Evolutionary conservation across 1,139 yeast genomes (phyloP).

Genomic region (Lodderomyces jiufengensis): DNA sequence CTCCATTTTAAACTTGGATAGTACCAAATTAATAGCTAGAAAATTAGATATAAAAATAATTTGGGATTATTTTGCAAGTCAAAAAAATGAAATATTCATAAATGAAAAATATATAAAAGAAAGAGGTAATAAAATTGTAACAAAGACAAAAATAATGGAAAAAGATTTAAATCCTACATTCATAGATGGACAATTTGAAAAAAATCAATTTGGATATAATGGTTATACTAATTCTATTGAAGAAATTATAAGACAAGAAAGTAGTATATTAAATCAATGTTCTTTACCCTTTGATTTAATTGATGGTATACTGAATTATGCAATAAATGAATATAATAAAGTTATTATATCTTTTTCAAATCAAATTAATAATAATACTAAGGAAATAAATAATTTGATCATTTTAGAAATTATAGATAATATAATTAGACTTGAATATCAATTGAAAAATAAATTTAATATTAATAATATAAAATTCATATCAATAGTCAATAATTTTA

Average conservation of each 20-base stretch:
- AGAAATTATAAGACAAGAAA: conserved; percentile 48
- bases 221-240: conserved; percentile 52
- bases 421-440: conserved; percentile 21
- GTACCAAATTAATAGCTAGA: conserved; percentile 7
- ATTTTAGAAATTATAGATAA: conserved; percentile 46
- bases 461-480: conserved; percentile 15
- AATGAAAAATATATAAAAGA: conserved; percentile 44
- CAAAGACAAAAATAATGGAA: conserved; percentile 35
- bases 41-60: conserved; percentile 23
- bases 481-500: conserved; percentile 17
- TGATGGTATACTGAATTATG: conserved; percentile 21
- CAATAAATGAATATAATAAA: conserved; percentile 21
- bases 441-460: conserved; percentile 12
- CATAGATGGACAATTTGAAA: conserved; percentile 49
- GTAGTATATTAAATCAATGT: conserved; percentile 32
- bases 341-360: conserved; percentile 4
- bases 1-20: conserved; percentile 12
- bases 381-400: conserved; percentile 35
- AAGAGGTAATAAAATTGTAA: conserved; percentile 44
- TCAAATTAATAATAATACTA: conserved; percentile 19
- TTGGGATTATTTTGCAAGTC: conserved; percentile 41
- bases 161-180: conserved; percentile 35
- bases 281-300: conserved; percentile 16
- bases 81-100: conserved; percentile 16
- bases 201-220: conserved; percentile 58